Evolutionary conservation across 306 rosid genomes (phyloP), one percentile per base, ranked within the genome.

Genomic region (Acacia acuminata): DNA sequence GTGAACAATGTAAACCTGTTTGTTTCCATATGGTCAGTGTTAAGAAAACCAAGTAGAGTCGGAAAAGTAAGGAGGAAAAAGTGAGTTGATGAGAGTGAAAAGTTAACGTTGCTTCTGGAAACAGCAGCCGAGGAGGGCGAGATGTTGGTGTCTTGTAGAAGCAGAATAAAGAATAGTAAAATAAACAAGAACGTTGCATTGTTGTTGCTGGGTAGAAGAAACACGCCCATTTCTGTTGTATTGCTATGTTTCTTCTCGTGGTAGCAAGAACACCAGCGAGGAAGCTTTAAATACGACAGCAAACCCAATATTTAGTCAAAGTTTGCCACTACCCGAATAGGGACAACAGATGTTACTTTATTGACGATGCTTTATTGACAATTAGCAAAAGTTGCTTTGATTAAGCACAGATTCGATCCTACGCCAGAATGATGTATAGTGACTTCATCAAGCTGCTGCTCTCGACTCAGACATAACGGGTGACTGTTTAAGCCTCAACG

Each of bases 1-100:
- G 66, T 86, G 77, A 71, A 86, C 81, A 17, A 89, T 82, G 82
- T 89, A 79, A 75, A 89, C 82, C 92, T 86, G 91, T 51, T 24
- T 17, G 71, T 38, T 65, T 76, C 24, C 38, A 34, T 56, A 38
- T 22, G 25, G 70, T 58, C 22, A 58, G 69, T 14, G 68, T 63
- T 19, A 27, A 17, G 68, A 63, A 47, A 64, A 27, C 65, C 2
- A 63, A 27, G 70, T 6, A 64, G 10, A 64, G 10, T 64, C 5
- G 55, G 30, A 65, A 64, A 71, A 20, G 19, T 27, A 47, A 3
- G 44, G 45, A 58, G 71, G 42, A 32, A 66, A 25, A 16, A 16
- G 30, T 6, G 50, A 25, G 68, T 53, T 32, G 20, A 2, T 15
- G 30, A 45, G 40, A n/a, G 50, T 5, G 32, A 48, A 45, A 82